Evolutionary conservation across 2,329 filamentous ascomycete genomes (phyloP).

Genomic region (Phyllosticta citrichinensis): DNA sequence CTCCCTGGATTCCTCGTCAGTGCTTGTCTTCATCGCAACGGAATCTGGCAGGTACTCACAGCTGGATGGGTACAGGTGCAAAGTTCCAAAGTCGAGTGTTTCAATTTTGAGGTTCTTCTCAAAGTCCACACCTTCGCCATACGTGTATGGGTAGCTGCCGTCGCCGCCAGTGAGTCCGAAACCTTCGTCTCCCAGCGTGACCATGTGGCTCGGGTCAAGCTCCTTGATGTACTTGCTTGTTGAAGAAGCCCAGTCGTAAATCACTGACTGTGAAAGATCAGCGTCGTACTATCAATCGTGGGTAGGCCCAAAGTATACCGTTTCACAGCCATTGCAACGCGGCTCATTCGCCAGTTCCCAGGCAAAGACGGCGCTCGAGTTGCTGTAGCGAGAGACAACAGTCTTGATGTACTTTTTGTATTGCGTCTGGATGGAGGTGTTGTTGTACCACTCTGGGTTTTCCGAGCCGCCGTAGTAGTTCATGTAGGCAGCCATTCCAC

Average conservation of each 20-base stretch:
- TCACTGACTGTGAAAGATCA: slow-evolving; percentile 29
- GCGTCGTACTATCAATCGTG: background rate
- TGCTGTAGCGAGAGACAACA: slow-evolving; percentile 50
- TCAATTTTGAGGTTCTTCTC: slow-evolving; percentile 41
- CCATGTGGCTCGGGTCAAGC: slow-evolving; percentile 51
- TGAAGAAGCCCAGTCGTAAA: slow-evolving; percentile 49
- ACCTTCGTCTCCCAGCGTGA: slow-evolving; percentile 55
- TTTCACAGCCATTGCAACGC: slow-evolving; percentile 50
- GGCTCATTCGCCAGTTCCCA: slow-evolving; percentile 63
- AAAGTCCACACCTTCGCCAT: slow-evolving; percentile 43
- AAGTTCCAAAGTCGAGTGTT: slow-evolving; percentile 47
- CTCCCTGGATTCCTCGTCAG: slow-evolving; percentile 18
- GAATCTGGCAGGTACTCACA: slow-evolving; percentile 24
- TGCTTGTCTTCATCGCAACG: background rate
- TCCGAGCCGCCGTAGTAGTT: slow-evolving; percentile 42
- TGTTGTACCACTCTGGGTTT: slow-evolving; percentile 48
- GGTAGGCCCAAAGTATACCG: slow-evolving; percentile 14
- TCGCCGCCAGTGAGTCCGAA: slow-evolving; percentile 37
- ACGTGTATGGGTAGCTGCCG: slow-evolving; percentile 42
- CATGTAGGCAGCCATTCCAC: slow-evolving; percentile 52
- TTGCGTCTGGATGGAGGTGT: slow-evolving; percentile 35
- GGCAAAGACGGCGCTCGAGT: slow-evolving; percentile 51
- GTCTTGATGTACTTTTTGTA: slow-evolving; percentile 53
- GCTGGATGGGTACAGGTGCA: slow-evolving; percentile 41
- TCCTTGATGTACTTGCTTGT: slow-evolving; percentile 54